Evolutionary conservation across 1,139 yeast genomes (phyloP), one percentile per base, ranked within the genome.

Genomic region (Scheffersomyces stambukii): DNA sequence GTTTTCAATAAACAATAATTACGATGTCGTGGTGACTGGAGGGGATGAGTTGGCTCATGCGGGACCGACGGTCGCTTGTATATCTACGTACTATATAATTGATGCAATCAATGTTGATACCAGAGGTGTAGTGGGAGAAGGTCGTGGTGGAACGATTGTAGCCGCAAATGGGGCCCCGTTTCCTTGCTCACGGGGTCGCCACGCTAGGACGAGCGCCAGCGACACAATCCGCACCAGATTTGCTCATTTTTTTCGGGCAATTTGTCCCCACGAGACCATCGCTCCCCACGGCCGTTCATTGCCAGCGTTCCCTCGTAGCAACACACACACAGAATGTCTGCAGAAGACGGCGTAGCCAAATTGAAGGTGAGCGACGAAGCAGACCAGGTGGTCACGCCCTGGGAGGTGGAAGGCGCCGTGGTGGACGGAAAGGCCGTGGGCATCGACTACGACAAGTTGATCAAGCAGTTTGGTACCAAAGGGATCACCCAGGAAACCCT

Each of bases 341-440:
- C 52, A 4, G 54, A 50, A 40, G 49, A 58, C 33, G 50, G 46
- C 24, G 49, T 61, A 9, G 37, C 48, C 26, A 43, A 56, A 13
- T 39, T 61, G 24, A 41, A 46, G 9, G 33, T 60, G 8, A 40
- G 43, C 5, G 39, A 37, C 13, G 41, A 42, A 13, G 70, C 70
- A 26, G 89, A 77, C 32, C 94, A 84, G 55, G 70, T 68, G 29
- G 75, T 93, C 42, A 93, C 98, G 1, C 98, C 98, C 26, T 91
- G 98, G 97, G 97, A 91, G 54, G 99, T 93, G 16, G 96, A 85
- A 59, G 99, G 98, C 37, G 98, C 97, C 4, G 94, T 89, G 26
- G 95, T 85, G 29, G 95, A 88, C 48, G 99, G 99, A 27, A 68
- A 81, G 49, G 75, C 83, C 13, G 88, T 82, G 53, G 89, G 79